A percentile compares a stretch with the other conserved stretches of the same genome.
Evolutionary conservation across 2,329 filamentous ascomycete species (phyloP).

Genomic region (Pyrenophora teres): DNA sequence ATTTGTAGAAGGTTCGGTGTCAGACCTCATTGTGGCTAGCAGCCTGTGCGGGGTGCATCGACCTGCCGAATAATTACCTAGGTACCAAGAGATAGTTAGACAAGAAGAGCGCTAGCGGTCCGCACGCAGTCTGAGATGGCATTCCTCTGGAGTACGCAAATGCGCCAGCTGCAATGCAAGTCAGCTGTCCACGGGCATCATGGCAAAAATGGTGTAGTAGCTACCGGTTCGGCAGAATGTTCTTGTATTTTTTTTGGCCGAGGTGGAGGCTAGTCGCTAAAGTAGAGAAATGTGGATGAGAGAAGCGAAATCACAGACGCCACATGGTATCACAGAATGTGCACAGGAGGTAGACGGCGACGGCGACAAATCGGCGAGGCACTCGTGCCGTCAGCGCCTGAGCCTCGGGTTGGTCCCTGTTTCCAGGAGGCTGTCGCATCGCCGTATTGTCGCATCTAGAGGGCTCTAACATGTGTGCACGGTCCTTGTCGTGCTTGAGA

Average conservation of each 20-base stretch:
- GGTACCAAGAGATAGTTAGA: too few species aligned
- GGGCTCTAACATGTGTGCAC: background rate
- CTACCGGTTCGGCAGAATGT: slow-evolving; percentile 1
- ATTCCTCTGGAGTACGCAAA: background rate
- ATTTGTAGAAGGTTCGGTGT: slow-evolving; percentile 14
- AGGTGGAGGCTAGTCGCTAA: slow-evolving; percentile 14
- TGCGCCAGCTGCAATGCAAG: slow-evolving; percentile 3
- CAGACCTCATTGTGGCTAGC: background rate
- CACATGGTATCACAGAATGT: slow-evolving; percentile 11
- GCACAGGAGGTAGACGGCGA: slow-evolving; percentile 4
- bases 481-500: background rate
- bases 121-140: slow-evolving; percentile 1
- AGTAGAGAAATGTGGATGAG: slow-evolving; percentile 10
- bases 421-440: slow-evolving; percentile 17
- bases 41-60: too few species aligned
- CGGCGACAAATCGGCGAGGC: slow-evolving; percentile 6
- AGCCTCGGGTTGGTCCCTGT: slow-evolving; percentile 23
- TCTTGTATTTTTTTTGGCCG: slow-evolving; percentile 1
- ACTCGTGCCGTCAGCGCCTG: background rate
- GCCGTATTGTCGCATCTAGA: too few species aligned
- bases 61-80: too few species aligned
- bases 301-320: slow-evolving; percentile 1
- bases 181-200: slow-evolving; percentile 23
- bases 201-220: slow-evolving; percentile 13
- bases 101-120: too few species aligned